Evolutionary conservation across 371 early-diverging fungal genomes (phyloP).

Genomic region (Mortierella sp.): DNA sequence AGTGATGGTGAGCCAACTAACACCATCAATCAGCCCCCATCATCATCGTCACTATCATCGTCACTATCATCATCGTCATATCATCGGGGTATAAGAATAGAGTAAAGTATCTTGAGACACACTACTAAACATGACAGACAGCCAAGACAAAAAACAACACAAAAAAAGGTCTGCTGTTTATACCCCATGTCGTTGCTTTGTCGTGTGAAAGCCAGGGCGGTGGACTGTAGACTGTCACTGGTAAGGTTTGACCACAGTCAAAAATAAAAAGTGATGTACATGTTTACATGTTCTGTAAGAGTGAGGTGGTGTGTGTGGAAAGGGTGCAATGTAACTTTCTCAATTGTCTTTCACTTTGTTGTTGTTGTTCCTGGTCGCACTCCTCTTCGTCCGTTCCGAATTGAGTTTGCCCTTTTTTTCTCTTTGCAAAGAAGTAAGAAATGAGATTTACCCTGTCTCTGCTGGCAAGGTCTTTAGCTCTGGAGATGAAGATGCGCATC

Average conservation of each 20-base stretch:
- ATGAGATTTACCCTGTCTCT: constrained; percentile 47
- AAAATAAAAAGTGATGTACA: background rate
- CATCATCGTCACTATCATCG: too few species aligned
- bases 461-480: constrained; percentile 44
- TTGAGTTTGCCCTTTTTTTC: background rate
- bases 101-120: too few species aligned
- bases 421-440: background rate
- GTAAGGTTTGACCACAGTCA: background rate
- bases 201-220: background rate
- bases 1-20: background rate
- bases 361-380: constrained; percentile 16
- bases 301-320: background rate
- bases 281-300: background rate
- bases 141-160: too few species aligned
- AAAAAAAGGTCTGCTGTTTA: too few species aligned
- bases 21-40: too few species aligned
- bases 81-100: too few species aligned
- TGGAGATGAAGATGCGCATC: constrained; percentile 43
- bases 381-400: constrained; percentile 1
- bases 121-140: too few species aligned
- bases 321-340: background rate
- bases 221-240: background rate
- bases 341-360: background rate
- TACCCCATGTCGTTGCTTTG: background rate
- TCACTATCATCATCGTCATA: too few species aligned